phyloP scores from a whole-genome alignment of 495 filamentous ascomycete genomes.

The Parathielavia hyrcaniae region DNA sequence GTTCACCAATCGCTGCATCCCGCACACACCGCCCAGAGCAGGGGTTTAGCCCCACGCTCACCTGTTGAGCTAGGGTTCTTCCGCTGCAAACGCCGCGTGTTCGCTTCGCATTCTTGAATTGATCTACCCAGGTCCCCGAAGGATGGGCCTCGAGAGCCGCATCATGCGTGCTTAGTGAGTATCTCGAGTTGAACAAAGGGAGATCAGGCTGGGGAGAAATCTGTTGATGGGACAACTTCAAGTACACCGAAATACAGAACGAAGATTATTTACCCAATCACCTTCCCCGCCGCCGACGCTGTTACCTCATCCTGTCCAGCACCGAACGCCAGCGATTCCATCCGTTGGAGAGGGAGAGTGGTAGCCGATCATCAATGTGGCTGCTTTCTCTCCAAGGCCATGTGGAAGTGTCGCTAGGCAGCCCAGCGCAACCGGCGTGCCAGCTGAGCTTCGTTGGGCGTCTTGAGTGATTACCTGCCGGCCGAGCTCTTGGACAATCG shows the following conservation, averaged over 20 bases:
- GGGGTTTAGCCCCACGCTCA: too few species aligned
- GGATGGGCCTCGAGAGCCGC: too few species aligned
- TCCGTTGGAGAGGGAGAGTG: neutral
- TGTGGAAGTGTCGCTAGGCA: slow-evolving; percentile 19
- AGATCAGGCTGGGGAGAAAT: neutral
- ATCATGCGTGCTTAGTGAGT: too few species aligned
- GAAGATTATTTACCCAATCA: slow-evolving; percentile 4
- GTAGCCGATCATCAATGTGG: neutral
- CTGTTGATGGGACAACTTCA: neutral
- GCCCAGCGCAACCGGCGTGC: slow-evolving; percentile 25
- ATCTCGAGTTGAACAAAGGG: neutral
- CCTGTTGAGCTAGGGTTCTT: too few species aligned
- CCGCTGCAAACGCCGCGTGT: too few species aligned
- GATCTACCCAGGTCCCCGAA: too few species aligned
- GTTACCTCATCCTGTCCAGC: neutral
- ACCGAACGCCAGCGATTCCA: neutral
- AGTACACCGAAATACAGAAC: slow-evolving; percentile 7
- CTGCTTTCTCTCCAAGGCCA: slow-evolving; percentile 5
- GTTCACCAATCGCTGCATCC: too few species aligned
- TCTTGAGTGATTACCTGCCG: neutral
- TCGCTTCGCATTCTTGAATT: too few species aligned
- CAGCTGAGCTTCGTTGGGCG: slow-evolving; percentile 7
- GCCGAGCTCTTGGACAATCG: neutral
- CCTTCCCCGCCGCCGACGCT: neutral
- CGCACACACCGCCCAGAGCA: too few species aligned